Evolutionary conservation across 805 yeast genomes (phyloP).

Genomic region (Metschnikowia chrysomelidarum): DNA sequence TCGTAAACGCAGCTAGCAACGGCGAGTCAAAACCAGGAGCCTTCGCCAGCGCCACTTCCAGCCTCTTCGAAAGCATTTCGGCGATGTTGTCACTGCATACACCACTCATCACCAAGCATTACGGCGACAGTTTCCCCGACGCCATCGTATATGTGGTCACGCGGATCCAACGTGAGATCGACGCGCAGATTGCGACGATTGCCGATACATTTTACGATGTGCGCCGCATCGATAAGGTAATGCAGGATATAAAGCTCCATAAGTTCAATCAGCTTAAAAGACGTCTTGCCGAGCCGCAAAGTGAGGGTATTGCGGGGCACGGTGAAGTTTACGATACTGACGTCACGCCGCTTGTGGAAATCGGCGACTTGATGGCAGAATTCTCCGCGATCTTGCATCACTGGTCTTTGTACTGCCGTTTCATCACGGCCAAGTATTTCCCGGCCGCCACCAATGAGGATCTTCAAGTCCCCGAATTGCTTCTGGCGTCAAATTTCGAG

Average conservation of each 20-base stretch:
- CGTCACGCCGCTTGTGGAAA: conserved; percentile 53
- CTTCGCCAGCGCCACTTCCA: conserved; percentile 59
- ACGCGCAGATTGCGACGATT: conserved; percentile 87
- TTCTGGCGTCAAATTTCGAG: conserved; percentile 53
- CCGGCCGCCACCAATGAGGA: conserved; percentile 16
- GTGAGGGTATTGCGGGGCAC: conserved; percentile 3
- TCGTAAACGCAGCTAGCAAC: conserved; percentile 43
- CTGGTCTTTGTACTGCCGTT: conserved; percentile 80
- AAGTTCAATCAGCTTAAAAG: conserved; percentile 28
- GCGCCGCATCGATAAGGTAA: conserved; percentile 52
- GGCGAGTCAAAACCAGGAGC: conserved; percentile 43
- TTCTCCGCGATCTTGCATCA: conserved; percentile 74
- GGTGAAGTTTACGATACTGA: conserved; percentile 31
- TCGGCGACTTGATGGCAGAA: conserved; percentile 69
- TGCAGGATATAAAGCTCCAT: conserved; percentile 57
- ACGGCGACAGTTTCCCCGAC: conserved; percentile 48
- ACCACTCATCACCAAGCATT: conserved; percentile 68
- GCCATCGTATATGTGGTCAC: conserved; percentile 67
- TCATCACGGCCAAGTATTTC: conserved; percentile 67
- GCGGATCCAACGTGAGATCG: conserved; percentile 82
- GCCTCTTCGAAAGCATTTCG: conserved; percentile 80
- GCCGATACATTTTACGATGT: conserved; percentile 83
- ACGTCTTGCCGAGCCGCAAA: conserved; percentile 8
- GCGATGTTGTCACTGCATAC: conserved; percentile 84
- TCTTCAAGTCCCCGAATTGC: conserved; percentile 48